Percentiles rank a stretch among this genome's conserved stretches.
Conservation (phyloP, 805 yeast species). For the Metschnikowia cerradonensis region DNA sequence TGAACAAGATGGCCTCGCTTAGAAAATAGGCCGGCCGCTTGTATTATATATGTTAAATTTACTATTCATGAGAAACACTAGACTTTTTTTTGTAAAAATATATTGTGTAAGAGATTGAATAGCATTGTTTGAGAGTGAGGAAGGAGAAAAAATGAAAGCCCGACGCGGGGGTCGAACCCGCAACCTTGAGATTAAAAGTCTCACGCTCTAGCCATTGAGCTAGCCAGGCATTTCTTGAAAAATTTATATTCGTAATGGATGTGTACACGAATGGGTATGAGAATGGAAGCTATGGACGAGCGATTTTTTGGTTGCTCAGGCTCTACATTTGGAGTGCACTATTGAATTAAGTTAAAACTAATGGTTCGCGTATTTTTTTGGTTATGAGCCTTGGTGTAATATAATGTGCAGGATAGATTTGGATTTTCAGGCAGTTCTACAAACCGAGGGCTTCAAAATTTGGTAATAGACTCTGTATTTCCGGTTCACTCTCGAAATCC, state of each 20-base stretch:
- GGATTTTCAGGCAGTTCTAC: too few relatives aligned
- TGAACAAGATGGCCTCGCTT: constrained; percentile 80
- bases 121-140: not conserved
- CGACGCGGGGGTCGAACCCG: constrained; percentile 27
- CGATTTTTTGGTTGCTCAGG: not conserved
- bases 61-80: constrained; percentile 7
- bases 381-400: too few relatives aligned
- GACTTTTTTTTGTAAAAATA: not conserved
- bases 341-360: too few relatives aligned
- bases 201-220: constrained; percentile 26
- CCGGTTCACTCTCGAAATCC: too few relatives aligned
- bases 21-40: constrained; percentile 6
- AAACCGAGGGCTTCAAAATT: too few relatives aligned
- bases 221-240: constrained; percentile 17
- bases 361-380: too few relatives aligned
- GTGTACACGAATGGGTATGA: too few relatives aligned
- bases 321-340: too few relatives aligned
- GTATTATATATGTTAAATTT: constrained; percentile 7
- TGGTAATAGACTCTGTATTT: too few relatives aligned
- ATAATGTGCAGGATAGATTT: too few relatives aligned
- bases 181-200: constrained; percentile 25
- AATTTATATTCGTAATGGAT: too few relatives aligned
- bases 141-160: constrained; percentile 13
- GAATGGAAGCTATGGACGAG: too few relatives aligned
- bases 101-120: not conserved